Base-by-base conservation (phyloP, 2,329 filamentous ascomycete genomes). In the Metarhizium robertsii region DNA sequence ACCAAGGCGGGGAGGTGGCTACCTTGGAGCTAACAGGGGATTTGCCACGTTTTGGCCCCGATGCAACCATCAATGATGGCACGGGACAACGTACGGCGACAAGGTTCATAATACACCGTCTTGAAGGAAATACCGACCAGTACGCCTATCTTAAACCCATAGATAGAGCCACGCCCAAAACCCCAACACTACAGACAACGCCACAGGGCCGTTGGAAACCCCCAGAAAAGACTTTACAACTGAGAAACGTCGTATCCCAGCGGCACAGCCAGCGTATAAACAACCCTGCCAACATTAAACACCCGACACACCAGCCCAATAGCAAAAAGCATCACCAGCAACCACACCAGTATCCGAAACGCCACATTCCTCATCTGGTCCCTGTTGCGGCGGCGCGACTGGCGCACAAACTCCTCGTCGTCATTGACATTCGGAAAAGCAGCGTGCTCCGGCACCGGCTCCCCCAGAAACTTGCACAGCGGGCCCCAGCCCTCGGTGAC, bases 401-500 rank as follows among this genome's bases (percentile, higher is more conserved):
- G 65, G 4, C 59, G 56, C 6, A 71, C 67, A 60, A 72, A 69
- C 57, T 67, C 68, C 20, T 65, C 66, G 59, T 68, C 68, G 59
- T 66, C 65, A 60, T 70, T 70, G 63, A 64, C 64, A 54, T 69
- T 66, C 56, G 69, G 68, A 52, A 80, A 70, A 29, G 64, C 46
- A 42, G 57, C 53, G 25, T 60, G 59, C 63, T 65, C 64, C 18
- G 71, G 72, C 16, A 71, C 58, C 1, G 66, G 59, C 54, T 69
- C 65, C 36, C 66, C 69, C 11, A 67, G 52, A 57, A 73, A 72
- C 36, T 65, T 49, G 58, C 71, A 73, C 45, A 73, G 62, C 1
- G 72, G 68, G 55, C 56, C 67, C 70, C 71, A 74, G 18, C 71
- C 72, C 43, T 69, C 65, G 18, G 61, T 65, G 34, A 71, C 60